Conservation (phyloP, 2,329 filamentous ascomycete species). For the Phialophora chinensis region DNA sequence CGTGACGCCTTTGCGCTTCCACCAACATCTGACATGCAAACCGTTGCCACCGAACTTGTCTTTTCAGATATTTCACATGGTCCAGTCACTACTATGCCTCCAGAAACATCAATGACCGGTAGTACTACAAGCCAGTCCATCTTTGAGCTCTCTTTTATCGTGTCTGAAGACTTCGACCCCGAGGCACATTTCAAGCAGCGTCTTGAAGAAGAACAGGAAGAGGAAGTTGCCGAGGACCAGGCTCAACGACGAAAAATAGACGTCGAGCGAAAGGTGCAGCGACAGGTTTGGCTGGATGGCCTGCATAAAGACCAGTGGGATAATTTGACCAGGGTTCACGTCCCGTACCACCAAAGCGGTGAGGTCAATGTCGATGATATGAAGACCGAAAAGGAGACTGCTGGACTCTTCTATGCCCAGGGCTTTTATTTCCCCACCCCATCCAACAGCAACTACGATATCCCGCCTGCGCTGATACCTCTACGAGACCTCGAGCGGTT, state of each 20-base stretch:
- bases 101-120: not conserved
- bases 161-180: constrained; percentile 18
- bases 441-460: constrained; percentile 3
- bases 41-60: not conserved
- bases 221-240: not conserved
- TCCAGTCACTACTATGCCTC: not conserved
- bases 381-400: not conserved
- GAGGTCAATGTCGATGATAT: constrained; percentile 5
- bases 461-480: constrained; percentile 11
- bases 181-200: constrained; percentile 6
- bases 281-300: not conserved
- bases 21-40: not conserved
- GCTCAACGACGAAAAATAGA: not conserved
- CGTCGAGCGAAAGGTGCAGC: not conserved
- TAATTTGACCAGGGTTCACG: not conserved
- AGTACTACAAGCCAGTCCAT: no score
- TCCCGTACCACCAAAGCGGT: not conserved
- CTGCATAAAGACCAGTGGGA: not conserved
- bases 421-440: constrained; percentile 18
- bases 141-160: not conserved
- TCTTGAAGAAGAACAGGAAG: not conserved
- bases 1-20: not conserved
- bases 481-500: constrained; percentile 16
- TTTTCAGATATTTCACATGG: not conserved
- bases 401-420: not conserved